These are phyloP conservation scores for Yamadazyma endophytica DNA, from an alignment of 805 yeast species.

Conservation along the genomic window DNA sequence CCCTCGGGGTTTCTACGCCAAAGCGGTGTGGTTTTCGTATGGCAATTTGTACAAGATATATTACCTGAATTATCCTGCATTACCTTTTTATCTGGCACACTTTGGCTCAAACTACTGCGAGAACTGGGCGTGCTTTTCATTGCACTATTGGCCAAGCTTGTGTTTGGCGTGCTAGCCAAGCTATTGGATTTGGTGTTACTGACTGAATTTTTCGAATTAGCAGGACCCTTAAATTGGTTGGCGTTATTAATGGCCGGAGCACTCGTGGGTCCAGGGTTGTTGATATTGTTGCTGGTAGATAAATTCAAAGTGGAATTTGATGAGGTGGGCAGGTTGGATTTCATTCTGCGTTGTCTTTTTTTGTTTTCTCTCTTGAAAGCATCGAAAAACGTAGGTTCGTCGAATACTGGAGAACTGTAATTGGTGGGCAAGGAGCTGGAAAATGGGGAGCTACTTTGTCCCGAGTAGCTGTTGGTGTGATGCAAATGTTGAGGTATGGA, in stretches of 20 bases:
- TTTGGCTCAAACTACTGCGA: not conserved
- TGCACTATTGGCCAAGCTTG: too few species aligned
- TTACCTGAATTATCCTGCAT: too few species aligned
- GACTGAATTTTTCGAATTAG: too few species aligned
- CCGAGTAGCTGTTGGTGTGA: too few species aligned
- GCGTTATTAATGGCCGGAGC: not conserved
- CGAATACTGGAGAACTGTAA: slow-evolving; percentile 9
- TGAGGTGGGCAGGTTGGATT: too few species aligned
- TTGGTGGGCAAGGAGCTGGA: slow-evolving; percentile 8
- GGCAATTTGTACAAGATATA: slow-evolving; percentile 74
- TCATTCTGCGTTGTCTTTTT: too few species aligned
- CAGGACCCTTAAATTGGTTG: too few species aligned
- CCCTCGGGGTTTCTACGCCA: slow-evolving; percentile 96
- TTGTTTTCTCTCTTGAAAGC: too few species aligned
- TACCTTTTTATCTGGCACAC: not conserved
- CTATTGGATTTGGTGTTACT: not conserved
- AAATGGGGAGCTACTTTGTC: too few species aligned
- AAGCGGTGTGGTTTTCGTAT: slow-evolving; percentile 86
- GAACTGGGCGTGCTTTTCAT: not conserved
- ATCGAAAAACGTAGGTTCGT: slow-evolving; percentile 4
- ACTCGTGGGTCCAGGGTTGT: not conserved
- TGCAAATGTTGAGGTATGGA: slow-evolving; percentile 3
- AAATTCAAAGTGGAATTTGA: too few species aligned
- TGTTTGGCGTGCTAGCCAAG: not conserved
- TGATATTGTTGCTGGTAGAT: too few species aligned